Conservation (phyloP, 2,329 filamentous ascomycete species). For the Sporothrix dimorphospora region DNA sequence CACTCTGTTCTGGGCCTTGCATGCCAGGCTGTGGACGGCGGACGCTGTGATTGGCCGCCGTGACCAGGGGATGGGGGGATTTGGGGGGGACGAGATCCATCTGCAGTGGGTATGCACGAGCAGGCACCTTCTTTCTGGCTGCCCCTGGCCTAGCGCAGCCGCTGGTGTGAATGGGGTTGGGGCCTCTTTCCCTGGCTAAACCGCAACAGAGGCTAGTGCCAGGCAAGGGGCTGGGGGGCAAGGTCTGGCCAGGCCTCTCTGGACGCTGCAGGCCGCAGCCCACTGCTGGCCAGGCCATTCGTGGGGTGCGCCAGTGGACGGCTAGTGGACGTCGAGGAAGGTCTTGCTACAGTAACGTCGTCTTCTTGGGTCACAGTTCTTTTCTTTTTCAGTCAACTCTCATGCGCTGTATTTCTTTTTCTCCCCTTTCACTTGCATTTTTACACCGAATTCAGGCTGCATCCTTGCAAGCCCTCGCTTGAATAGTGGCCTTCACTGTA, state of each 20-base stretch:
- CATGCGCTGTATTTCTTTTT: not conserved
- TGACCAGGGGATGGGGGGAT: no score
- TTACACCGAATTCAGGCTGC: not conserved
- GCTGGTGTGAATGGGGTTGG: not conserved
- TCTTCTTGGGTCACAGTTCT: not conserved
- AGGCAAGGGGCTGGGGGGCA: not conserved
- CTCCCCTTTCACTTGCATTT: not conserved
- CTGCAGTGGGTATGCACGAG: not conserved
- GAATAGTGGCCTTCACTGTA: not conserved
- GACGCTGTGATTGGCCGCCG: not conserved
- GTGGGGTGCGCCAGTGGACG: not conserved
- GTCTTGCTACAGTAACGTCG: constrained; percentile 3
- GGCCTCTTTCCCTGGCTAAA: no score
- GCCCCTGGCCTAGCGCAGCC: constrained; percentile 19
- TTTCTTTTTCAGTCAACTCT: not conserved
- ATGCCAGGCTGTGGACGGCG: constrained; percentile 4
- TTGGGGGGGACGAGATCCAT: not conserved
- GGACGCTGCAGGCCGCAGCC: no score
- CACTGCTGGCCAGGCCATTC: no score
- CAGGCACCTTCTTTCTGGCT: not conserved
- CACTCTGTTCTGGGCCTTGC: constrained; percentile 1
- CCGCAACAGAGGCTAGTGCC: not conserved
- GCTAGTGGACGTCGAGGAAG: no score
- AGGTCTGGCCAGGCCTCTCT: not conserved
- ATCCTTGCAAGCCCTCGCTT: no score